Evolutionary conservation across 2,329 filamentous ascomycete species (phyloP), one percentile per base, ranked within the genome.

Genomic region (Apiospora marii): DNA sequence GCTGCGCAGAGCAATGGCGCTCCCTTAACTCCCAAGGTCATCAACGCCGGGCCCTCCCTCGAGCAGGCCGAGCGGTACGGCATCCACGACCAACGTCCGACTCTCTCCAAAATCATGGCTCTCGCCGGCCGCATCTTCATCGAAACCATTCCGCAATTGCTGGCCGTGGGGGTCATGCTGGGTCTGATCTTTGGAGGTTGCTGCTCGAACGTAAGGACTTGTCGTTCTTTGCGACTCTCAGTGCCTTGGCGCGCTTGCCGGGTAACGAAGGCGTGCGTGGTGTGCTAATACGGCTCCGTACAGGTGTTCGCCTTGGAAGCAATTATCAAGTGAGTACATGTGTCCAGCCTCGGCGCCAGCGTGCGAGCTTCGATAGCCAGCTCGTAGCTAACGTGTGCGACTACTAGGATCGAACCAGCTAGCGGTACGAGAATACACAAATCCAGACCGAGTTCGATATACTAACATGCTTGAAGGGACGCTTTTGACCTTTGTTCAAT

Each of bases 261-360:
- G 34, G 4, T 13, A 46, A n/a, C 34, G n/a, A 16, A 34, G 41
- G 43, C 68, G 30, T 69, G 41, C 22, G 72, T 27, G 72, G 67
- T 73, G 72, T 74, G 68, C 74, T 76, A 58, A 71, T 71, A 72
- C 81, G 79, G 75, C 77, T 77, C 74, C 22, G 77, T 80, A 78
- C 81, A 97, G 92, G 94, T 98, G n/a, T 98, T 97, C 84, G 94
- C 96, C 53, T 88, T 99, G 72, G 96, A 99, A 83, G 93, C 94
- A 67, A 97, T 98, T 78, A 91, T 99, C 80, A 97, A 96, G 93
- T 96, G 85, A 89, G 92, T 85, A 44, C 27, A 30, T 30, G 13
- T 30, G 19, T 19, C 67, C 67, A 30, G 41, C 24, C 24, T 19
- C 43, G n/a, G 44, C 10, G 73, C 67, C 72, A 72, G 72, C 76